Conservation (phyloP, 2,329 filamentous ascomycete species). For the Nothopassalora personata region DNA sequence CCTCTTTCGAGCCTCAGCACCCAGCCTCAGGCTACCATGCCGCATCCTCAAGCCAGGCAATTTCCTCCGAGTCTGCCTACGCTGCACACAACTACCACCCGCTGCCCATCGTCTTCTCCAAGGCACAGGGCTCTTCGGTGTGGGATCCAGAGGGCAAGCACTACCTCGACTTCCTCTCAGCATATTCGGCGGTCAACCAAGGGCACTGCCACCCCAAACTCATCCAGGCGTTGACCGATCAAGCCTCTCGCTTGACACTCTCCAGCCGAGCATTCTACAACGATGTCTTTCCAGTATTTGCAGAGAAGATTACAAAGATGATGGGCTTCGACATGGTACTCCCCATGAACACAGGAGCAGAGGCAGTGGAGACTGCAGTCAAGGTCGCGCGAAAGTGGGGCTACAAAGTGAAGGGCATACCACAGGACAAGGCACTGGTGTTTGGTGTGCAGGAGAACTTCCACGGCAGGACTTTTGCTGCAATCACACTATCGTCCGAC, state of each 20-base stretch:
- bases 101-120: conserved; percentile 85
- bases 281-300: conserved; percentile 94
- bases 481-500: conserved; percentile 91
- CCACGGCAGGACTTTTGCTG: conserved; percentile 93
- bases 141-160: conserved; percentile 91
- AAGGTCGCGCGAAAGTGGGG: conserved; percentile 98
- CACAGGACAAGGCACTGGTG: conserved; percentile 74
- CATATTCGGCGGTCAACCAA: conserved; percentile 97
- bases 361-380: conserved; percentile 91
- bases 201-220: conserved; percentile 97
- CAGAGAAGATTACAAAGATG: conserved; percentile 79
- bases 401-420: conserved; percentile 91
- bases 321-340: conserved; percentile 98
- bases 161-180: conserved; percentile 96
- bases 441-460: conserved; percentile 89
- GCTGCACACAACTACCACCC: conserved; percentile 99
- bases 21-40: conserved; percentile 61
- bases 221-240: conserved; percentile 81
- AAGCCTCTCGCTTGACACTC: conserved; percentile 82
- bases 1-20: conserved; percentile 38
- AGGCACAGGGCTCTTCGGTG: conserved; percentile 77
- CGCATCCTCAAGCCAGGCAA: conserved; percentile 71
- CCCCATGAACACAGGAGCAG: conserved; percentile 96
- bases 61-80: conserved; percentile 72
- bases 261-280: conserved; percentile 97